Percentiles rank a stretch among this genome's conserved stretches.
These are phyloP conservation scores for Cochlearia excelsa DNA, from an alignment of 345 rosid species.

Conservation along the genomic window DNA sequence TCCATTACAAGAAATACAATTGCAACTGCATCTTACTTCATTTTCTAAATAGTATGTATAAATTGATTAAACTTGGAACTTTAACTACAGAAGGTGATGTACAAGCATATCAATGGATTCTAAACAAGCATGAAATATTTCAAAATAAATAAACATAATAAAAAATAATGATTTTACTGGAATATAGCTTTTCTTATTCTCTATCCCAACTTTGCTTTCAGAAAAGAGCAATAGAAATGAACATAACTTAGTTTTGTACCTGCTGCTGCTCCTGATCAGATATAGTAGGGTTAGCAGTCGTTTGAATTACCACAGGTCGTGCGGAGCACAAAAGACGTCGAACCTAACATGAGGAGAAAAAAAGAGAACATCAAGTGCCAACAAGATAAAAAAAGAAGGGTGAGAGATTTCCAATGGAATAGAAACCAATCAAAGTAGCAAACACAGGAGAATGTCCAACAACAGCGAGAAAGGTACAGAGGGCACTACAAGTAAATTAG, in stretches of 20 bases:
- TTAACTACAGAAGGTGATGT: slow-evolving; percentile 3
- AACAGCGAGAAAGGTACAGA: slow-evolving; percentile 9
- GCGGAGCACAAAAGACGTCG: slow-evolving; percentile 89
- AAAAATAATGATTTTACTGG: slow-evolving; percentile 10
- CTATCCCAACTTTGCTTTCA: slow-evolving; percentile 6
- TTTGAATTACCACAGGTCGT: slow-evolving; percentile 78
- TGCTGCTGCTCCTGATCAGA: slow-evolving; percentile 96
- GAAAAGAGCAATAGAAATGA: slow-evolving; percentile 11
- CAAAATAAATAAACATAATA: neutral
- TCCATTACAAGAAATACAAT: slow-evolving; percentile 12
- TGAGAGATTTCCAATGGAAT: slow-evolving; percentile 15
- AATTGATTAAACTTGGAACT: neutral
- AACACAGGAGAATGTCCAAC: slow-evolving; percentile 3
- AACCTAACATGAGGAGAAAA: slow-evolving; percentile 49
- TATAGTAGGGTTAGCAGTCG: slow-evolving; percentile 68
- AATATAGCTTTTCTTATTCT: slow-evolving; percentile 4
- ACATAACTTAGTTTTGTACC: slow-evolving; percentile 42
- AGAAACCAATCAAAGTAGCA: slow-evolving; percentile 13
- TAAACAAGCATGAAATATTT: neutral
- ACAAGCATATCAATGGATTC: slow-evolving; percentile 13
- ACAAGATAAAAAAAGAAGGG: slow-evolving; percentile 3
- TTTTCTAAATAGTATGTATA: slow-evolving; percentile 14
- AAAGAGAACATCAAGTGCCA: slow-evolving; percentile 16
- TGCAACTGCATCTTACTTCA: slow-evolving; percentile 25
- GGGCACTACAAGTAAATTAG: slow-evolving; percentile 12